These are phyloP conservation scores for Trichoderma koningiopsis DNA, from an alignment of 2,329 filamentous ascomycete species.

Conservation along the genomic window DNA sequence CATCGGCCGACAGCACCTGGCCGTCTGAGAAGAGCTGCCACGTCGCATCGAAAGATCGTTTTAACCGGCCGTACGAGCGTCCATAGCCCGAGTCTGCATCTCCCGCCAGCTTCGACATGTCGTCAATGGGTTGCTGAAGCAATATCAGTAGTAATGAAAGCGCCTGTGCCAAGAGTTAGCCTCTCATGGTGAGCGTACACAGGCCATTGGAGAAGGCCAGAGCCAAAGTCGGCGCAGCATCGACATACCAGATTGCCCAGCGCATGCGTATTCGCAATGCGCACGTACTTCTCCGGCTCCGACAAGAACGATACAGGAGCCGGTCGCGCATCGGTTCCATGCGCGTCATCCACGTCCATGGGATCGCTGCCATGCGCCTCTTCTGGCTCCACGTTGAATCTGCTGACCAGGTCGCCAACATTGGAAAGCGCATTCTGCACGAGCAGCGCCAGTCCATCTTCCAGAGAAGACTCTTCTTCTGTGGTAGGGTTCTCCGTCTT, in stretches of 20 bases:
- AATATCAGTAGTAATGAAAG: slow-evolving; percentile 44
- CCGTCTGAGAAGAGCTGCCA: slow-evolving; percentile 40
- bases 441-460: slow-evolving; percentile 42
- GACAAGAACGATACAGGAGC: slow-evolving; percentile 38
- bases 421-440: slow-evolving; percentile 47
- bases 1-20: slow-evolving; percentile 39
- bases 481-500: slow-evolving; percentile 36
- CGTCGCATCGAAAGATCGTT: slow-evolving; percentile 39
- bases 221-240: not conserved
- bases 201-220: not conserved
- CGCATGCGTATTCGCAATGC: slow-evolving; percentile 42
- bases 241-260: slow-evolving; percentile 46
- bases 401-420: slow-evolving; percentile 42
- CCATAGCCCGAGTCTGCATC: slow-evolving; percentile 40
- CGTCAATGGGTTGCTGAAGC: slow-evolving; percentile 42
- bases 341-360: slow-evolving; percentile 40
- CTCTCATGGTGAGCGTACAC: not conserved
- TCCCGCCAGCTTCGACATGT: slow-evolving; percentile 39
- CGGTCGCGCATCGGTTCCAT: slow-evolving; percentile 36
- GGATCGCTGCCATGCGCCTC: slow-evolving; percentile 35
- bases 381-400: slow-evolving; percentile 34
- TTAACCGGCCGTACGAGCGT: slow-evolving; percentile 38
- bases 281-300: slow-evolving; percentile 44
- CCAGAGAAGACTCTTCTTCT: slow-evolving; percentile 36
- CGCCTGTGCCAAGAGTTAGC: slow-evolving; percentile 34